These are phyloP conservation scores for Haplosporangium sp. DNA, from an alignment of 371 early-diverging fungal species.

Conservation along the genomic window DNA sequence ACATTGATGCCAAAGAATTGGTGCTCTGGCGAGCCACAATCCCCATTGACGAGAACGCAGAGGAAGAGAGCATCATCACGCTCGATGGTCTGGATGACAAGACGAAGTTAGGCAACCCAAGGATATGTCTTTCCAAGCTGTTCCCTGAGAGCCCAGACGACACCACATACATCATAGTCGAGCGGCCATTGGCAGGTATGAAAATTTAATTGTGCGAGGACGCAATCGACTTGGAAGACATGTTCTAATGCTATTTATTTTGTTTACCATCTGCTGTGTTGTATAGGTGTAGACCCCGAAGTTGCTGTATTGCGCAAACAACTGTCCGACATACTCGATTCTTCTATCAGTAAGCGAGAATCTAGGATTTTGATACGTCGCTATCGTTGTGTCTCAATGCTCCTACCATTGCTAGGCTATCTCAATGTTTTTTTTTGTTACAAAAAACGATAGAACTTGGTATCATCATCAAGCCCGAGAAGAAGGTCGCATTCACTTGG, in stretches of 20 bases:
- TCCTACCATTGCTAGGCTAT: no score
- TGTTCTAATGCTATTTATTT: neutral
- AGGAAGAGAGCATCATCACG: neutral
- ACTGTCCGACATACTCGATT: neutral
- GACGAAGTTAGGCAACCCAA: conserved; percentile 7
- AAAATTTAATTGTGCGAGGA: conserved; percentile 3
- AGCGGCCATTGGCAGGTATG: conserved; percentile 1
- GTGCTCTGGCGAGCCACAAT: no score
- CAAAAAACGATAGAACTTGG: conserved; percentile 3
- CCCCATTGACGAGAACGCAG: no score
- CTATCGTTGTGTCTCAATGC: no score
- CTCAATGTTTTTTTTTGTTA: no score
- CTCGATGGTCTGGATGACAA: neutral
- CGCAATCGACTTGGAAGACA: conserved; percentile 3
- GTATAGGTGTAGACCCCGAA: neutral
- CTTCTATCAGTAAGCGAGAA: neutral
- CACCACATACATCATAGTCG: neutral
- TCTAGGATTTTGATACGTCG: no score
- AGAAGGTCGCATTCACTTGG: no score
- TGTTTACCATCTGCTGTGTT: conserved; percentile 2
- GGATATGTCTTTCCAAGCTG: conserved; percentile 18
- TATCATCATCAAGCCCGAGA: no score
- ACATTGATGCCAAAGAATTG: no score
- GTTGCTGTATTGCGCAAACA: conserved; percentile 9
- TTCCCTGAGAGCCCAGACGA: conserved; percentile 4